Evolutionary conservation across 345 rosid species (phyloP).

Genomic region (Orychophragmus violaceus): DNA sequence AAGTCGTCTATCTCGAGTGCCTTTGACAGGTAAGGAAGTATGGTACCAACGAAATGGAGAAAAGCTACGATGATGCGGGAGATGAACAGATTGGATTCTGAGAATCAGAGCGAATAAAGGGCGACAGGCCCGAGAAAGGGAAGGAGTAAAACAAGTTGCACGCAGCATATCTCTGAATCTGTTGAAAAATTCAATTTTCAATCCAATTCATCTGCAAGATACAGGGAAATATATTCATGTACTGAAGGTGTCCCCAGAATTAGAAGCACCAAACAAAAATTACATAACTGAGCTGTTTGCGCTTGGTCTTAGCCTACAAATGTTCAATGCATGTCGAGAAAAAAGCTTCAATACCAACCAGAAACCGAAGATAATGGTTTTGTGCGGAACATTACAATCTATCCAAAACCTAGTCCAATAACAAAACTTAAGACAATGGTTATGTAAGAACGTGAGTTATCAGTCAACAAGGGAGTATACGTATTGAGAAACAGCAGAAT

Average conservation of each 20-base stretch:
- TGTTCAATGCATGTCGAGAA: not conserved
- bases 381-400: not conserved
- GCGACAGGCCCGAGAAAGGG: slow-evolving; percentile 24
- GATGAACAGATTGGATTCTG: slow-evolving; percentile 30
- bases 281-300: not conserved
- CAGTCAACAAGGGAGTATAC: not conserved
- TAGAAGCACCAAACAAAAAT: not conserved
- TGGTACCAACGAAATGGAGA: slow-evolving; percentile 23
- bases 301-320: not conserved
- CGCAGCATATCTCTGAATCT: slow-evolving; percentile 36
- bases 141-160: slow-evolving; percentile 35
- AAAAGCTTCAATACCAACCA: not conserved
- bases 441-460: not conserved
- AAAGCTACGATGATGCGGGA: slow-evolving; percentile 1
- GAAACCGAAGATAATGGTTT: not conserved
- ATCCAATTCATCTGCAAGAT: slow-evolving; percentile 20
- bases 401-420: not conserved
- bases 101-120: slow-evolving; percentile 29
- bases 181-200: not conserved
- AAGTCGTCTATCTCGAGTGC: slow-evolving; percentile 19
- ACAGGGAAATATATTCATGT: not conserved
- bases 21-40: slow-evolving; percentile 13
- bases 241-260: not conserved
- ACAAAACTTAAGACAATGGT: not conserved
- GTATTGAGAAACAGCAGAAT: not conserved